Conservation (phyloP, 192 early-diverging fungal species). For the Coemansia sp. region DNA sequence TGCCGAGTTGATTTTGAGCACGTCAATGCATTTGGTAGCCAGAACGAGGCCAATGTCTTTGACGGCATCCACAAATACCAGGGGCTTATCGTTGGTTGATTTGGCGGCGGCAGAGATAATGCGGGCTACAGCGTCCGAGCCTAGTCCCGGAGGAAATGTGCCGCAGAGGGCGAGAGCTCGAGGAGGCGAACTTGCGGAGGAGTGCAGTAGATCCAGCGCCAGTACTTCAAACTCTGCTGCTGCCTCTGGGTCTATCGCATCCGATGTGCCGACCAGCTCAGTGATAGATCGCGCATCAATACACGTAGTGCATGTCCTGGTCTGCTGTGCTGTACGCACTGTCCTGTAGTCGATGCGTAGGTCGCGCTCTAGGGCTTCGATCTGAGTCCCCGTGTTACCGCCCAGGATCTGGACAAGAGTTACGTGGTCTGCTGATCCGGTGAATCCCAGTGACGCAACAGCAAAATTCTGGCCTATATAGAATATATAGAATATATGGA, state of each 20-base stretch:
- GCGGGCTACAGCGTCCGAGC: constrained; percentile 5
- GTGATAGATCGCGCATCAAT: constrained; percentile 30
- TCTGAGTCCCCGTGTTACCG: constrained; percentile 24
- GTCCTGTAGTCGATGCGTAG: constrained; percentile 23
- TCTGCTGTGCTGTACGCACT: constrained; percentile 9
- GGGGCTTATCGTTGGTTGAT: constrained; percentile 5
- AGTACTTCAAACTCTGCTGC: constrained; percentile 15
- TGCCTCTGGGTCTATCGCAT: background rate
- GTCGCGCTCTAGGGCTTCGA: constrained; percentile 22
- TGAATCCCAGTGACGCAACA: constrained; percentile 23
- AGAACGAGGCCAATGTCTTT: constrained; percentile 28
- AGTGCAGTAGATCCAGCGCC: constrained; percentile 8
- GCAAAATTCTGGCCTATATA: constrained; percentile 34
- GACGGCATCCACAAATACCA: constrained; percentile 41
- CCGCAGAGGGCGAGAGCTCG: constrained; percentile 38
- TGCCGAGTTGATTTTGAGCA: constrained; percentile 36
- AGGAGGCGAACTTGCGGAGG: constrained; percentile 1
- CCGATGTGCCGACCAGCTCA: constrained; percentile 35
- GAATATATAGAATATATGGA: background rate
- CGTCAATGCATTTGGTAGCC: constrained; percentile 21
- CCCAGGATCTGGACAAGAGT: constrained; percentile 38
- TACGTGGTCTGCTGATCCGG: constrained; percentile 9
- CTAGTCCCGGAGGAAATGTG: constrained; percentile 27
- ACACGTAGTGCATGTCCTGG: constrained; percentile 37
- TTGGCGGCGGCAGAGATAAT: background rate